A percentile compares a stretch with the other conserved stretches of the same genome.
Evolutionary conservation across 2,329 filamentous ascomycete species (phyloP).

Genomic region (Aciculosporium take): DNA sequence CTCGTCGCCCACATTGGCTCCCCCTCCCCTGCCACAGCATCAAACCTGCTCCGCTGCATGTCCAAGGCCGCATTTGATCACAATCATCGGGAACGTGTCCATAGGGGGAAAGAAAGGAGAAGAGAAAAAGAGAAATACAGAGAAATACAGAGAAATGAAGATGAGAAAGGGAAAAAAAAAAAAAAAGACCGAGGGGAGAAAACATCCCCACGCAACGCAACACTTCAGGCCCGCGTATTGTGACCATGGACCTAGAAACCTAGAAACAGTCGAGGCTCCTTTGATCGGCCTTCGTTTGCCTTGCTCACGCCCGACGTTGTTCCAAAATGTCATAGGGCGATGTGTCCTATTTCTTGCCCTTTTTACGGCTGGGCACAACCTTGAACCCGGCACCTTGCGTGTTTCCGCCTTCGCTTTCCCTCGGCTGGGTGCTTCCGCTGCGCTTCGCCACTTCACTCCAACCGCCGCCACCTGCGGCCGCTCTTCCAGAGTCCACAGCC

Average conservation of each 20-base stretch:
- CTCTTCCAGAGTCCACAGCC: conserved; percentile 33
- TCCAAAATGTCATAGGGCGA: conserved; percentile 7
- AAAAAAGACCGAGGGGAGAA: too few relatives aligned
- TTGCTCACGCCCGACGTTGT: conserved; percentile 5
- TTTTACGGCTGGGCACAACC: conserved; percentile 85
- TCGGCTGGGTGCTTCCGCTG: conserved; percentile 33
- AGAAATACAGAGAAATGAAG: neutral
- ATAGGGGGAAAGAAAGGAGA: neutral
- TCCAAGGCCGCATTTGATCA: neutral
- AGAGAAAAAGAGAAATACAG: neutral
- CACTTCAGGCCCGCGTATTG: neutral
- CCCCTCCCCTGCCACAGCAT: neutral
- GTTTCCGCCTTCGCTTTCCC: conserved; percentile 27
- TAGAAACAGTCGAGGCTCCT: neutral
- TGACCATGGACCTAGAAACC: neutral
- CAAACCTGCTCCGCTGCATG: neutral
- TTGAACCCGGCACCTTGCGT: conserved; percentile 56
- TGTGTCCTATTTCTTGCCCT: conserved; percentile 54
- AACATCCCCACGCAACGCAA: too few relatives aligned
- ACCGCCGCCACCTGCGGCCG: conserved; percentile 43
- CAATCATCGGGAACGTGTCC: neutral
- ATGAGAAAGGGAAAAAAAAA: neutral
- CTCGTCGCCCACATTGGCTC: neutral
- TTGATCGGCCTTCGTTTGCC: too few relatives aligned
- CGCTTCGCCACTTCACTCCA: conserved; percentile 99